Evolutionary conservation across 2,329 filamentous ascomycete species (phyloP).

Genomic region (Fusarium newnesense): DNA sequence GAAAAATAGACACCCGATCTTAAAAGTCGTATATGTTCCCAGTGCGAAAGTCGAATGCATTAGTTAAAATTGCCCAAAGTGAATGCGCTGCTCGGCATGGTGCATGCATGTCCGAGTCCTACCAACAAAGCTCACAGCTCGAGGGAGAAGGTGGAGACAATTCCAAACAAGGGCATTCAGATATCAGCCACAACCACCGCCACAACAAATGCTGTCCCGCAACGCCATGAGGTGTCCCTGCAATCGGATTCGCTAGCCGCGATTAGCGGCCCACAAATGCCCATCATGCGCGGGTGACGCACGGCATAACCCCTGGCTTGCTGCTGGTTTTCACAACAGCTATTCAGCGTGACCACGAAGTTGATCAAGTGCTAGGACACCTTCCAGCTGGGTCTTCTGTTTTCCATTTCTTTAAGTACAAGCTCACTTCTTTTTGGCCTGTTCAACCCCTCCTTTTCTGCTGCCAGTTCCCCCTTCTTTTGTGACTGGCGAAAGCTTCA

Average conservation of each 20-base stretch:
- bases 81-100: not conserved
- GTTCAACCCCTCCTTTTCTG: not conserved
- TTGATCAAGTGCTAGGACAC: slow-evolving; percentile 18
- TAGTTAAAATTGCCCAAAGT: not conserved
- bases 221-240: slow-evolving; percentile 19
- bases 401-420: not conserved
- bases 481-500: not conserved
- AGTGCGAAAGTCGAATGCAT: not conserved
- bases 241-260: slow-evolving; percentile 18
- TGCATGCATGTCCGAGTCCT: slow-evolving; percentile 8
- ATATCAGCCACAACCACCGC: slow-evolving; percentile 15
- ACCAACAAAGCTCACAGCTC: slow-evolving; percentile 2
- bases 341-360: slow-evolving; percentile 28
- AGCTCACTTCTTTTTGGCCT: not conserved
- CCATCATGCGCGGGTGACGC: slow-evolving; percentile 33
- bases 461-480: not conserved
- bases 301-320: slow-evolving; percentile 18
- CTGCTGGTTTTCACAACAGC: slow-evolving; percentile 1
- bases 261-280: slow-evolving; percentile 4
- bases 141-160: not conserved
- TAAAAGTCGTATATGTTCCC: not conserved
- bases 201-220: not conserved
- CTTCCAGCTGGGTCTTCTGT: not conserved
- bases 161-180: not conserved
- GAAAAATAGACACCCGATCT: not conserved